phyloP scores from a whole-genome alignment of 2,329 filamentous ascomycete genomes.

The Stachybotrys chlorohalonatus region DNA sequence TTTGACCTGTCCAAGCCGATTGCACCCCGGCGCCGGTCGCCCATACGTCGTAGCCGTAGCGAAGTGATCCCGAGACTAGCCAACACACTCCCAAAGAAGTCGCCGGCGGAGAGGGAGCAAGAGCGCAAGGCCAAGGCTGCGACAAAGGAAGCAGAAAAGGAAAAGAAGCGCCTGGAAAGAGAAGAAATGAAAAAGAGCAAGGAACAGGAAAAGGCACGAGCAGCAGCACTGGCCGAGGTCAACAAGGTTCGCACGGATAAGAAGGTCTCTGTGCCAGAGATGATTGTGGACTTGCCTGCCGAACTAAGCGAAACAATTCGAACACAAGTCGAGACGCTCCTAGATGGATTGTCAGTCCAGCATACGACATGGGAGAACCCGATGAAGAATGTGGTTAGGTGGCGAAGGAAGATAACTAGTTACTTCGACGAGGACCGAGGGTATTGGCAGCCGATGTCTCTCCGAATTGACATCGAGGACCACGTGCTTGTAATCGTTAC shows the following conservation, averaged over 20 bases:
- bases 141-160: slow-evolving; percentile 44
- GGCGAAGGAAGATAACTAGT: slow-evolving; percentile 59
- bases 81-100: slow-evolving; percentile 14
- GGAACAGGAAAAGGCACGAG: slow-evolving; percentile 52
- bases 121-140: slow-evolving; percentile 32
- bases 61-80: slow-evolving; percentile 12
- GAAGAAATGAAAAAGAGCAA: slow-evolving; percentile 53
- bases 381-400: slow-evolving; percentile 49
- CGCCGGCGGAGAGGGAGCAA: slow-evolving; percentile 23
- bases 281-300: slow-evolving; percentile 63
- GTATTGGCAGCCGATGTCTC: slow-evolving; percentile 54
- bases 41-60: slow-evolving; percentile 20
- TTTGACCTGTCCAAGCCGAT: slow-evolving; percentile 24
- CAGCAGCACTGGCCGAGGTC: slow-evolving; percentile 59
- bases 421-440: slow-evolving; percentile 51
- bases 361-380: slow-evolving; percentile 34
- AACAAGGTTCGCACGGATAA: slow-evolving; percentile 68
- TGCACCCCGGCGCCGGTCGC: slow-evolving; percentile 8
- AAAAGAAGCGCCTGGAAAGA: slow-evolving; percentile 46
- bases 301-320: slow-evolving; percentile 39
- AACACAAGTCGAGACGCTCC: slow-evolving; percentile 38
- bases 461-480: slow-evolving; percentile 43
- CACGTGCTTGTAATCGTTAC: slow-evolving; percentile 54
- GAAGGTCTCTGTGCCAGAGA: slow-evolving; percentile 63
- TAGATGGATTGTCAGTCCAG: slow-evolving; percentile 40